Percentiles rank a stretch among this genome's conserved stretches.
phyloP scores from a whole-genome alignment of 108 stramenopile genomes.

The Cyclostephanos invisitatus region DNA sequence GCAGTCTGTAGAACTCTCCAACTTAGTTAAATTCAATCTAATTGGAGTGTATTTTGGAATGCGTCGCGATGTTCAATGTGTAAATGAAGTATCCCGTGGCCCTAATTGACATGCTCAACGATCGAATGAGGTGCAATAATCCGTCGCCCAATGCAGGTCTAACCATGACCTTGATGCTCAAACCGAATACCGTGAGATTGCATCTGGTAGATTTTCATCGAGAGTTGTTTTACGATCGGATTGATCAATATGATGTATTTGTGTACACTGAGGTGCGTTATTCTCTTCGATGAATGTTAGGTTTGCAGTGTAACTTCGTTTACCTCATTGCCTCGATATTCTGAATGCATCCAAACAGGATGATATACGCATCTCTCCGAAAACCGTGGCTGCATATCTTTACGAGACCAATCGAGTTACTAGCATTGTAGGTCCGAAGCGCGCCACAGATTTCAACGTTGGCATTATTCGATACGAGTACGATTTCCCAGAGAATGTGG shows the following conservation, averaged over 20 bases:
- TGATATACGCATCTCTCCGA: constrained; percentile 83
- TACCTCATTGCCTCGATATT: background rate
- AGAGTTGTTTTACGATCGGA: constrained; percentile 72
- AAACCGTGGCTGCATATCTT: constrained; percentile 75
- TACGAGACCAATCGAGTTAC: constrained; percentile 68
- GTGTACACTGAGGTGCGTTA: constrained; percentile 70
- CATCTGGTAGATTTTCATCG: constrained; percentile 87
- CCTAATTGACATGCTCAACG: constrained; percentile 78
- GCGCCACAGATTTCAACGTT: constrained; percentile 72
- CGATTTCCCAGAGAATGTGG: constrained; percentile 78
- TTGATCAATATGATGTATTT: constrained; percentile 80
- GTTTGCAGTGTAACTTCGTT: background rate
- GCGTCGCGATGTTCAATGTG: background rate
- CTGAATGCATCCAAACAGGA: constrained; percentile 39
- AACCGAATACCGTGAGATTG: constrained; percentile 56
- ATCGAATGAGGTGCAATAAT: constrained; percentile 62
- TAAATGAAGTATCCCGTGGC: constrained; percentile 39
- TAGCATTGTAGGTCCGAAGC: constrained; percentile 47
- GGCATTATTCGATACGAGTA: constrained; percentile 90
- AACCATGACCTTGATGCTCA: constrained; percentile 60
- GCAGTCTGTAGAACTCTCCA: background rate
- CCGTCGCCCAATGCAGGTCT: constrained; percentile 53
- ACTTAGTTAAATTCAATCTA: background rate
- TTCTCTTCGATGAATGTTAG: background rate
- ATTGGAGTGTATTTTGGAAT: background rate